phyloP scores from a whole-genome alignment of 257 asterid genomes.

The Fraxinus americana region DNA sequence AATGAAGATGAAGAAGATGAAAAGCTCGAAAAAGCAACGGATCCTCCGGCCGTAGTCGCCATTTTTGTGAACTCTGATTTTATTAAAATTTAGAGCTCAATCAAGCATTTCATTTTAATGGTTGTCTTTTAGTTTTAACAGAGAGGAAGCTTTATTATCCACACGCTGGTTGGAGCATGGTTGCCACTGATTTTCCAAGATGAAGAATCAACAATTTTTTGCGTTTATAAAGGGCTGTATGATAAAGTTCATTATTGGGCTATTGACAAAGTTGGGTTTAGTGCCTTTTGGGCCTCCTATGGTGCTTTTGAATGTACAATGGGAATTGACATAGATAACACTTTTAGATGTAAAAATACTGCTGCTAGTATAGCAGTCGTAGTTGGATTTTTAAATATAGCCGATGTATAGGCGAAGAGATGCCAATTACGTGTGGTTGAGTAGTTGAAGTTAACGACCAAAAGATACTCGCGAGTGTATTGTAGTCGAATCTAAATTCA shows the following conservation, averaged over 20 bases:
- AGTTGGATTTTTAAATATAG: not conserved
- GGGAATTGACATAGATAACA: not conserved
- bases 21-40: conserved; percentile 43
- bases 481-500: not conserved
- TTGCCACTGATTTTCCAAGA: conserved; percentile 45
- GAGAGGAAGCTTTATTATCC: conserved; percentile 37
- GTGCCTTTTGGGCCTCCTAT: not conserved
- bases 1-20: conserved; percentile 25
- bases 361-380: no score
- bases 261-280: not conserved
- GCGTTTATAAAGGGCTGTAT: not conserved
- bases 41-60: conserved; percentile 48
- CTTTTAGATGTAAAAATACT: not conserved
- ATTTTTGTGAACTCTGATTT: conserved; percentile 19
- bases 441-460: not conserved
- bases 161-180: conserved; percentile 37
- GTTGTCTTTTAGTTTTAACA: conserved; percentile 23
- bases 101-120: conserved; percentile 9
- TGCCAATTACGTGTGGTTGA: not conserved
- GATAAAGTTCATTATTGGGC: not conserved
- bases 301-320: not conserved
- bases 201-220: conserved; percentile 13
- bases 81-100: not conserved
- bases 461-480: no score
- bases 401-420: not conserved